A percentile compares a stretch with the other conserved stretches of the same genome.
Evolutionary conservation across 73 alveolate species (phyloP).

Genomic region (Paramecium biaurelia): DNA sequence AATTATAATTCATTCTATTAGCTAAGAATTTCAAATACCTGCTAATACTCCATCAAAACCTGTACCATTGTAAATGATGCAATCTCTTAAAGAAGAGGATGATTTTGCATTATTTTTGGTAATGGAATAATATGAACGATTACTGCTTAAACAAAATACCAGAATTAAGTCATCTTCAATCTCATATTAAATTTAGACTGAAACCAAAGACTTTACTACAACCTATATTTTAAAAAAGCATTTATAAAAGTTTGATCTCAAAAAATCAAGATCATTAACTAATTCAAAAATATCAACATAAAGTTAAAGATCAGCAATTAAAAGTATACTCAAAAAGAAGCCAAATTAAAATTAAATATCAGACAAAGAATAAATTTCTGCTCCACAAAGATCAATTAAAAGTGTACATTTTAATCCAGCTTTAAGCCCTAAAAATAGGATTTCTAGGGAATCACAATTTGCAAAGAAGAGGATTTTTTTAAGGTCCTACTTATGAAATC

Average conservation of each 20-base stretch:
- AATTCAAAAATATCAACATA: not conserved
- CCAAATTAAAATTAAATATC: not conserved
- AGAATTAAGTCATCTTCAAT: not conserved
- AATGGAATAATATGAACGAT: not conserved
- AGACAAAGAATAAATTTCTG: not conserved
- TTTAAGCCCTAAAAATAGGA: not conserved
- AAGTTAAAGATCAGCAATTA: not conserved
- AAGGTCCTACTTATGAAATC: not conserved
- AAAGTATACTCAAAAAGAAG: not conserved
- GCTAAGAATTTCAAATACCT: not conserved
- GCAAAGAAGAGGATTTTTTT: not conserved
- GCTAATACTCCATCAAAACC: not conserved
- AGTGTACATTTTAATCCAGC: not conserved
- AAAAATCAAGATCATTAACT: not conserved
- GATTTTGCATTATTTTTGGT: not conserved
- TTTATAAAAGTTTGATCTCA: not conserved
- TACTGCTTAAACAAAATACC: not conserved
- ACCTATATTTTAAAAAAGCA: not conserved
- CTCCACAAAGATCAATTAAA: not conserved
- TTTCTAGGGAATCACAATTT: not conserved
- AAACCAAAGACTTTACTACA: not conserved
- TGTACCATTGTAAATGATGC: not conserved
- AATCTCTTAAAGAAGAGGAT: not conserved
- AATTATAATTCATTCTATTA: not conserved
- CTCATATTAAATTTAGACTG: not conserved